These are phyloP conservation scores for Aureobasidium sp. DNA, from an alignment of 2,329 filamentous ascomycete genomes.

Conservation along the genomic window DNA sequence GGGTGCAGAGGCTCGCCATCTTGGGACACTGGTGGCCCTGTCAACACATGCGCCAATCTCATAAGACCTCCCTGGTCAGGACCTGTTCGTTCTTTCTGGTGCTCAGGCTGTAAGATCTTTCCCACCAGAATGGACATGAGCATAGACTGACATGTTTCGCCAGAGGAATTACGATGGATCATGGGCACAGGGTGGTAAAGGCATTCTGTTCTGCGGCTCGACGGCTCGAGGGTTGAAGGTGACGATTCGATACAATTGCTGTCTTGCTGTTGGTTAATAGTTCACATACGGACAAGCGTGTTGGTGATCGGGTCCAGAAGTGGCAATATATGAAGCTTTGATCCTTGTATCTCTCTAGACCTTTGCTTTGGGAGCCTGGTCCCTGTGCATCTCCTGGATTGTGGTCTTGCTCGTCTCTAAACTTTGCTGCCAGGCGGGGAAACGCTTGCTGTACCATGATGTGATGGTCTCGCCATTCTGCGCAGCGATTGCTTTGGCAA, in stretches of 20 bases:
- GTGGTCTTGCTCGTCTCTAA: conserved; percentile 17
- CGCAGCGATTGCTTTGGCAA: conserved; percentile 23
- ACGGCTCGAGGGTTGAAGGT: no score
- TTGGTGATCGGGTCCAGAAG: neutral
- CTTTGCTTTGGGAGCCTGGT: neutral
- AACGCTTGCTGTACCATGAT: conserved; percentile 17
- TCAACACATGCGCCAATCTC: neutral
- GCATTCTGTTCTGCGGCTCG: no score
- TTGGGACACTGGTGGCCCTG: neutral
- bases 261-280: no score
- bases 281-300: no score
- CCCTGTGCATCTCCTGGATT: conserved; percentile 18
- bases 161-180: no score
- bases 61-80: neutral
- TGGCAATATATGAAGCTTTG: no score
- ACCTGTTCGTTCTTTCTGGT: neutral
- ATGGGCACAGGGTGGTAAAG: no score
- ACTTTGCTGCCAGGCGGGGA: conserved; percentile 17
- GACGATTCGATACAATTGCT: no score
- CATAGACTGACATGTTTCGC: neutral
- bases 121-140: no score
- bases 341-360: neutral
- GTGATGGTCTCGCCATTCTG: conserved; percentile 13
- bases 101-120: neutral
- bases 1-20: neutral